phyloP scores from a whole-genome alignment of 1,139 yeast genomes.

The Candida gigantensis region DNA sequence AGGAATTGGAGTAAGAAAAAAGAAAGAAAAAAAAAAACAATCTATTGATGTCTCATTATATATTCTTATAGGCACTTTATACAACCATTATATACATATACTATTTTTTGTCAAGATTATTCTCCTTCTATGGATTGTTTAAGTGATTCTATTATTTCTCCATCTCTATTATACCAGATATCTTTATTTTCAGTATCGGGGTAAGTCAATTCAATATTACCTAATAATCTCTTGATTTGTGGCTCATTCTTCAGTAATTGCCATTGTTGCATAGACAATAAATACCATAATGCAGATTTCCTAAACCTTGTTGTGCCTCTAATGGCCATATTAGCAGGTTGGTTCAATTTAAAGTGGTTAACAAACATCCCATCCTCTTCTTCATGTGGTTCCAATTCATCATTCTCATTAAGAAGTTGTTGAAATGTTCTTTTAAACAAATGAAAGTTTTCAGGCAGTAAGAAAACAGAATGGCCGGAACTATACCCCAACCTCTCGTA shows the following conservation, averaged over 20 bases:
- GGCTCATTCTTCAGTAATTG: conserved; percentile 26
- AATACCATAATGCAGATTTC: conserved; percentile 77
- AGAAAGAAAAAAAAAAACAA: not conserved
- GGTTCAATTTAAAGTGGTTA: conserved; percentile 40
- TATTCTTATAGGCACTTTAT: no score
- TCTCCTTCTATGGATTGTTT: conserved; percentile 20
- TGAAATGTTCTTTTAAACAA: conserved; percentile 18
- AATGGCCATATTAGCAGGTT: conserved; percentile 36
- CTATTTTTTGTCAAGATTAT: not conserved
- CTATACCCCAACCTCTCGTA: conserved; percentile 44
- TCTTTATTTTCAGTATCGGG: conserved; percentile 20
- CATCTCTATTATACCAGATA: conserved; percentile 41
- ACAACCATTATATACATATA: not conserved
- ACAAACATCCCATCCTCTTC: conserved; percentile 34
- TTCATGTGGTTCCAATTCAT: conserved; percentile 18
- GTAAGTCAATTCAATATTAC: conserved; percentile 27
- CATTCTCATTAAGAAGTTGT: conserved; percentile 11
- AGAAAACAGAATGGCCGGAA: conserved; percentile 31
- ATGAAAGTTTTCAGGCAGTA: conserved; percentile 18
- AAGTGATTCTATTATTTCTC: conserved; percentile 31
- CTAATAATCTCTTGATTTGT: conserved; percentile 27
- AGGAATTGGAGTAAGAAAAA: conserved; percentile 34
- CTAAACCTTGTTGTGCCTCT: conserved; percentile 62
- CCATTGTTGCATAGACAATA: conserved; percentile 80
- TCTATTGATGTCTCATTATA: no score